phyloP scores from a whole-genome alignment of 2,329 filamentous ascomycete species.

The Neofusicoccum ribis region DNA sequence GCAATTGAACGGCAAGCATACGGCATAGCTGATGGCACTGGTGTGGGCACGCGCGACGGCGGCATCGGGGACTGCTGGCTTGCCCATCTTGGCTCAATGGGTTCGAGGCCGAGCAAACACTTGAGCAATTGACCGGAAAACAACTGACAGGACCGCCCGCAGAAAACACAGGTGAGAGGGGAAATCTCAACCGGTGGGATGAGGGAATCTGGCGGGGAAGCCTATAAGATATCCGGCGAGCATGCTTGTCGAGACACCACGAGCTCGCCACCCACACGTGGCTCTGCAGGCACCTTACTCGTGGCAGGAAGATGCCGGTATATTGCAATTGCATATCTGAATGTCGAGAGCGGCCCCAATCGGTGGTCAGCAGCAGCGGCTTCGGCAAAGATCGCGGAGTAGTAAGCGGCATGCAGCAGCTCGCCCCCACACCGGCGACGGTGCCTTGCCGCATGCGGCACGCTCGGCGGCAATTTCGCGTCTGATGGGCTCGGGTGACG shows the following conservation, averaged over 20 bases:
- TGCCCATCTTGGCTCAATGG: neutral
- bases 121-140: neutral
- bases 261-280: slow-evolving; percentile 3
- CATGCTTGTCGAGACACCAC: neutral
- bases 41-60: neutral
- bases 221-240: neutral
- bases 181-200: neutral
- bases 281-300: neutral
- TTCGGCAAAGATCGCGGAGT: neutral
- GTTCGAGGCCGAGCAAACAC: neutral
- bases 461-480: neutral
- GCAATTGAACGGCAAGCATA: neutral
- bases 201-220: neutral
- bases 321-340: neutral
- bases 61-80: neutral
- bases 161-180: neutral
- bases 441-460: neutral
- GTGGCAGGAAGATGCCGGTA: neutral
- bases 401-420: neutral
- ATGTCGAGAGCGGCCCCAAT: neutral
- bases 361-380: neutral
- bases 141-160: neutral
- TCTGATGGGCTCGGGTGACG: neutral
- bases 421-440: neutral
- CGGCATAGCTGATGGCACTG: neutral